Conservation (phyloP, 2,329 filamentous ascomycete species). For the Periglandula ipomoeae region DNA sequence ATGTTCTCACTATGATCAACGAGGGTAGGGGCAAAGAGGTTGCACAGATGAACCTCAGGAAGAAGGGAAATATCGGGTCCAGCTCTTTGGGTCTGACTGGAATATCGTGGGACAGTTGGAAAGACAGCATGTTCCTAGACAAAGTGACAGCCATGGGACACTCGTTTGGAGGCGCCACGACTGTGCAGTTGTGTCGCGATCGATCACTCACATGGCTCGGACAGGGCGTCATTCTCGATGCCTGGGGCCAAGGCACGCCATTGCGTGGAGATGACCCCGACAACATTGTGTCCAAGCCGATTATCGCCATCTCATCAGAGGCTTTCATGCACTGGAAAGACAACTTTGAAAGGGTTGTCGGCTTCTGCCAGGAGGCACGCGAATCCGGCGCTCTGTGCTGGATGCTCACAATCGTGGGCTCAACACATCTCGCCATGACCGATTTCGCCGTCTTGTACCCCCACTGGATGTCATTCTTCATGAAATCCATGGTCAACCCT, state of each 20-base stretch:
- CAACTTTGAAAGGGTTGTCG: slow-evolving; percentile 50
- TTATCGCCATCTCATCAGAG: slow-evolving; percentile 57
- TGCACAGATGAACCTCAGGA: slow-evolving; percentile 41
- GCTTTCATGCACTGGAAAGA: slow-evolving; percentile 62
- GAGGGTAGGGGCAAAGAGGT: slow-evolving; percentile 43
- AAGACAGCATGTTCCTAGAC: slow-evolving; percentile 42
- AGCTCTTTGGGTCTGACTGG: slow-evolving; percentile 50
- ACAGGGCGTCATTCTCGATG: slow-evolving; percentile 58
- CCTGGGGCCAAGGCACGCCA: slow-evolving; percentile 48
- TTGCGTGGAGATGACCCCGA: slow-evolving; percentile 32
- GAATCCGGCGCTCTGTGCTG: slow-evolving; percentile 36
- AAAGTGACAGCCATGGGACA: slow-evolving; percentile 56
- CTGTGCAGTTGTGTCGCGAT: slow-evolving; percentile 49
- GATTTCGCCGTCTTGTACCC: slow-evolving; percentile 59
- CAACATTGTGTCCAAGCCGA: slow-evolving; percentile 38
- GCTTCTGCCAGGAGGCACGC: slow-evolving; percentile 46
- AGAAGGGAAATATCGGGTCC: slow-evolving; percentile 47
- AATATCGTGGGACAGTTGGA: slow-evolving; percentile 47
- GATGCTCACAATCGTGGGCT: slow-evolving; percentile 47
- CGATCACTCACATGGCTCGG: slow-evolving; percentile 45
- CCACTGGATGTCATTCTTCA: slow-evolving; percentile 44
- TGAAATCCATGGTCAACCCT: slow-evolving; percentile 57
- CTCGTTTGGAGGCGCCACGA: slow-evolving; percentile 58
- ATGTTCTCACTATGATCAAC: slow-evolving; percentile 45
- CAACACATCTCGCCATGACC: slow-evolving; percentile 56